Conservation (phyloP, 1,139 yeast genomes). For the Trichomonascaceae sp. region DNA sequence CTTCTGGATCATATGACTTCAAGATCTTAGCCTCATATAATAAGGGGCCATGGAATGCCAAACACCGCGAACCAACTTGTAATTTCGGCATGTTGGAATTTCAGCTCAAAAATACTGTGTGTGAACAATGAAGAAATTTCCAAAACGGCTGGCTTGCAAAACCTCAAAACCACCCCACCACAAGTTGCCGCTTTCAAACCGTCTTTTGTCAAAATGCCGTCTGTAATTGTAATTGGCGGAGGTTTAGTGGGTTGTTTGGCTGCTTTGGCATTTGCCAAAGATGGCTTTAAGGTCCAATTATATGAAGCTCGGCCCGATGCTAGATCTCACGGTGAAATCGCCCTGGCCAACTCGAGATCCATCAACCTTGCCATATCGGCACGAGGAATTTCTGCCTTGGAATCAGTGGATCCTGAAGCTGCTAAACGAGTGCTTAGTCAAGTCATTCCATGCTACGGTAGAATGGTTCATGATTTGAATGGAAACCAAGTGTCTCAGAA, state of each 20-base stretch:
- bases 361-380: conserved; percentile 84
- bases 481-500: conserved; percentile 65
- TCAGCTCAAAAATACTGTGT: too few species aligned
- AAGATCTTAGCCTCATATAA: conserved; percentile 83
- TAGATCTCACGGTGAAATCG: conserved; percentile 23
- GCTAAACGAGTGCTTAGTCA: conserved; percentile 50
- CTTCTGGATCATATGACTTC: conserved; percentile 53
- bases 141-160: background rate
- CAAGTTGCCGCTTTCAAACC: too few species aligned
- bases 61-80: conserved; percentile 36
- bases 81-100: conserved; percentile 4
- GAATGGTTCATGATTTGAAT: conserved; percentile 73
- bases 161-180: background rate
- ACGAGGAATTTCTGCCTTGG: conserved; percentile 70
- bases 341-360: conserved; percentile 38
- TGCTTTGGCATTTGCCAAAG: conserved; percentile 67
- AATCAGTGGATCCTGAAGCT: conserved; percentile 53
- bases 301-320: conserved; percentile 53
- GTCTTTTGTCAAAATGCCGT: background rate
- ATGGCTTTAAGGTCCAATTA: conserved; percentile 68
- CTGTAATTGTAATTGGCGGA: conserved; percentile 43
- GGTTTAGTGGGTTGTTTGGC: conserved; percentile 90
- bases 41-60: conserved; percentile 89
- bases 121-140: background rate
- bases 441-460: conserved; percentile 78